These are phyloP conservation scores for Neonectria ditissima DNA, from an alignment of 2,329 filamentous ascomycete species.

Conservation along the genomic window DNA sequence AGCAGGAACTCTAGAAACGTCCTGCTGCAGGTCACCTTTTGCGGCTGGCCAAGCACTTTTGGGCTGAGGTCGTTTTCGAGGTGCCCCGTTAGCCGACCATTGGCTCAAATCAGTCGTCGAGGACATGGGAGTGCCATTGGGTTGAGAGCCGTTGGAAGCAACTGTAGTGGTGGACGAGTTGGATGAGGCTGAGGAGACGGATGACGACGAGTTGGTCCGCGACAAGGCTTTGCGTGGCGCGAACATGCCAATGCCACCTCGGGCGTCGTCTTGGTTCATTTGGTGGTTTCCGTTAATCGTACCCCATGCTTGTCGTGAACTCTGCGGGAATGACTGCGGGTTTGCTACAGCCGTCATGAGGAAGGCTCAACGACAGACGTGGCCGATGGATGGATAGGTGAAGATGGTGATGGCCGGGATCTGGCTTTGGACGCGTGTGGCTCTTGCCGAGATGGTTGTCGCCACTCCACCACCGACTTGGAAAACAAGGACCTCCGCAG, in stretches of 20 bases:
- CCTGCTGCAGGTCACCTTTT: slow-evolving; percentile 61
- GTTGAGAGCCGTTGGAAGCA: slow-evolving; percentile 68
- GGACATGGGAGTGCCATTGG: slow-evolving; percentile 69
- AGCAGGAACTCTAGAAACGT: slow-evolving; percentile 60
- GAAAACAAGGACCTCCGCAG: slow-evolving; percentile 18
- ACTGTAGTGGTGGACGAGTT: slow-evolving; percentile 72
- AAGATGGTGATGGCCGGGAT: slow-evolving; percentile 34
- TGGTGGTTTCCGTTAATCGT: slow-evolving; percentile 70
- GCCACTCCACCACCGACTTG: slow-evolving; percentile 37
- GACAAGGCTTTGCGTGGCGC: slow-evolving; percentile 89
- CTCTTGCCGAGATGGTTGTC: slow-evolving; percentile 35
- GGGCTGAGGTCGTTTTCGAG: slow-evolving; percentile 64
- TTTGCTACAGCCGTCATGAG: slow-evolving; percentile 77
- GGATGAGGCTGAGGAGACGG: slow-evolving; percentile 85
- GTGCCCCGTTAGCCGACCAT: slow-evolving; percentile 61
- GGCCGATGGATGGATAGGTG: slow-evolving; percentile 39
- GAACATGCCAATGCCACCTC: slow-evolving; percentile 76
- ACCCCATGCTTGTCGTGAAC: slow-evolving; percentile 74
- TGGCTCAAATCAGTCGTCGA: slow-evolving; percentile 61
- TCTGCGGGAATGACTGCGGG: slow-evolving; percentile 71
- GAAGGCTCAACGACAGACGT: slow-evolving; percentile 45
- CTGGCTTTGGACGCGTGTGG: slow-evolving; percentile 36
- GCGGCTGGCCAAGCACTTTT: slow-evolving; percentile 63
- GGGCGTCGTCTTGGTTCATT: slow-evolving; percentile 86
- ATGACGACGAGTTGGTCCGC: slow-evolving; percentile 91